Evolutionary conservation across 2,329 filamentous ascomycete genomes (phyloP).

Genomic region (Trichoderma arundinaceum): DNA sequence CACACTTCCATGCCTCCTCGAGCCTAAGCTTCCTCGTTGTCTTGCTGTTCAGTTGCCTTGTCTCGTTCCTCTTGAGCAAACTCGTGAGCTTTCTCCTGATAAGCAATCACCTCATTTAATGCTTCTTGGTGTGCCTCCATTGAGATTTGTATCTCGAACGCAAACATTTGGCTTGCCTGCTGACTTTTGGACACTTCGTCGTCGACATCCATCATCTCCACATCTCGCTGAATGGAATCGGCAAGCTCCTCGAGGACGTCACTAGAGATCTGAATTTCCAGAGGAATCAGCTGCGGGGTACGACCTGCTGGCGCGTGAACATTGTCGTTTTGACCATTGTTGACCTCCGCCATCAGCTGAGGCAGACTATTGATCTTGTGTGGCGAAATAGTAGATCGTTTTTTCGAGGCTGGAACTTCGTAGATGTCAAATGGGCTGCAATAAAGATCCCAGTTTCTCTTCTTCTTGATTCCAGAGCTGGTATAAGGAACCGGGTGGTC

Average conservation of each 20-base stretch:
- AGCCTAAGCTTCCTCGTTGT: no score
- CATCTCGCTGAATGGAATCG: not conserved
- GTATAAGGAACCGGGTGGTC: not conserved
- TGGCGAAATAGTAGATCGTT: not conserved
- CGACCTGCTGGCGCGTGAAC: not conserved
- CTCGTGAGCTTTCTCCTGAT: not conserved
- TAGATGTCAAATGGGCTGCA: not conserved
- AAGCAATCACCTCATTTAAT: not conserved
- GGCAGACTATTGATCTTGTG: not conserved
- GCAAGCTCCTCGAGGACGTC: slow-evolving; percentile 6
- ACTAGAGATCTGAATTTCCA: not conserved
- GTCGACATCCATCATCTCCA: slow-evolving; percentile 1
- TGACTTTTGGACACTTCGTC: slow-evolving; percentile 17
- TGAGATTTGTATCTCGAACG: not conserved
- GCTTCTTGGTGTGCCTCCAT: not conserved
- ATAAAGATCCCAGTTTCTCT: slow-evolving; percentile 5
- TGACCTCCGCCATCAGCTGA: not conserved
- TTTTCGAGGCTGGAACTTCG: not conserved
- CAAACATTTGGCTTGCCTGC: not conserved
- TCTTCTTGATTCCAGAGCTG: not conserved
- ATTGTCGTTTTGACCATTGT: not conserved
- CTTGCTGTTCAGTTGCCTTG: not conserved
- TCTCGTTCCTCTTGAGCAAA: not conserved
- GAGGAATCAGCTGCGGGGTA: not conserved
- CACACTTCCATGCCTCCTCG: not conserved